These are phyloP conservation scores for Chernovozyma aurita DNA, from an alignment of 1,139 yeast species.

Conservation along the genomic window DNA sequence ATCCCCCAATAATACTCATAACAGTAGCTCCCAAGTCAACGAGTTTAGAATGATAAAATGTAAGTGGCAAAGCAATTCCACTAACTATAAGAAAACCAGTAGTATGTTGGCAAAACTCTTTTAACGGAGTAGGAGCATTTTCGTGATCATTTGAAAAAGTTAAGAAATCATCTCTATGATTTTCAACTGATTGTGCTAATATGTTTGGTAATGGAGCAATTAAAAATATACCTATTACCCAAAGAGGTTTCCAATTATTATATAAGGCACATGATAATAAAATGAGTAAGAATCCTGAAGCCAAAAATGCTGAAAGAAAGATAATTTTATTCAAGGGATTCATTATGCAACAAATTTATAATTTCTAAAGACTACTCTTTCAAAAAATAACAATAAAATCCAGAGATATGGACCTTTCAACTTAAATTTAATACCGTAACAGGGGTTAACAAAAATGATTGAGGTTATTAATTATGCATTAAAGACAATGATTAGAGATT, in stretches of 20 bases:
- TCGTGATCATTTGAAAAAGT: conserved; percentile 52
- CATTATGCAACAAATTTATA: conserved; percentile 17
- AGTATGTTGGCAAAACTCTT: conserved; percentile 55
- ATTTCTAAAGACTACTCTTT: too few relatives aligned
- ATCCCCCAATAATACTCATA: conserved; percentile 69
- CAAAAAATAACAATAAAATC: too few relatives aligned
- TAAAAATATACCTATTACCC: conserved; percentile 61
- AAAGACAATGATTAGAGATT: neutral
- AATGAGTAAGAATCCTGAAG: conserved; percentile 70
- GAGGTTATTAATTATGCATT: neutral
- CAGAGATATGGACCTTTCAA: too few relatives aligned
- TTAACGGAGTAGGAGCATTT: conserved; percentile 41
- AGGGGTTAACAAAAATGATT: too few relatives aligned
- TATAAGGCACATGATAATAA: conserved; percentile 70
- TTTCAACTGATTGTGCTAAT: conserved; percentile 40
- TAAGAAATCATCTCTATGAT: conserved; percentile 54
- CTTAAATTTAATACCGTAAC: too few relatives aligned
- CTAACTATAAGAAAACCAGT: conserved; percentile 67
- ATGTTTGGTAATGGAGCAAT: conserved; percentile 69
- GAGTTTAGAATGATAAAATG: conserved; percentile 55
- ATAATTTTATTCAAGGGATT: conserved; percentile 69
- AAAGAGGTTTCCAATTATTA: conserved; percentile 66
- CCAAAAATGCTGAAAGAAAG: conserved; percentile 64
- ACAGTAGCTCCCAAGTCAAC: conserved; percentile 55
- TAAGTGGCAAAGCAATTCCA: conserved; percentile 64